phyloP scores from a whole-genome alignment of 2,329 filamentous ascomycete genomes.

The Fusarium nisikadoi region DNA sequence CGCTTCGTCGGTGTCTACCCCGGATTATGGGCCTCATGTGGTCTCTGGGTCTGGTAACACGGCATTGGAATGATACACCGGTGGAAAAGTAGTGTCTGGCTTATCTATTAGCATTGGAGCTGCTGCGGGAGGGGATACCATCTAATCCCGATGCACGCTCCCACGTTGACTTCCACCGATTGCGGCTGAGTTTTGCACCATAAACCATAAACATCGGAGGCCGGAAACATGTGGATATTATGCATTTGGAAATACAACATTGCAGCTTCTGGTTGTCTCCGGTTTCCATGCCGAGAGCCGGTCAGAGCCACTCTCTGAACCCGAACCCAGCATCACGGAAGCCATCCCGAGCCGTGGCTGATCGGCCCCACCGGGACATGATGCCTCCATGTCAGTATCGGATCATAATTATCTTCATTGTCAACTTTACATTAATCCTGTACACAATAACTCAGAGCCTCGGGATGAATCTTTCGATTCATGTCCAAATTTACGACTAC shows the following conservation, averaged over 20 bases:
- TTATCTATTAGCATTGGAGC: neutral
- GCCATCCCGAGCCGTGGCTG: neutral
- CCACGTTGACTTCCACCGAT: neutral
- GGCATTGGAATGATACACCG: neutral
- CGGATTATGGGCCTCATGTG: slow-evolving; percentile 11
- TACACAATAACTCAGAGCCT: neutral
- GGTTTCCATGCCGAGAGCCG: slow-evolving; percentile 1
- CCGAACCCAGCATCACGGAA: neutral
- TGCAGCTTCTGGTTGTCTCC: fast-evolving
- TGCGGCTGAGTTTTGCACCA: neutral
- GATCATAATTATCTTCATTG: neutral
- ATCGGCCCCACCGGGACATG: neutral
- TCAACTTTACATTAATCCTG: neutral
- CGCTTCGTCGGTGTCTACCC: slow-evolving; percentile 15
- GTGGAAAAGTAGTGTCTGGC: neutral
- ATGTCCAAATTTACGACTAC: fast-evolving
- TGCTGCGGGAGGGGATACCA: fast-evolving
- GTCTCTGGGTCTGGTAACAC: neutral
- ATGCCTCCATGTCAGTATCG: neutral
- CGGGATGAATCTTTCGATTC: neutral
- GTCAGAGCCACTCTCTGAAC: fast-evolving
- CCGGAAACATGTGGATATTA: fast-evolving
- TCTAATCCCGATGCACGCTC: fast-evolving
- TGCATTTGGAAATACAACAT: neutral
- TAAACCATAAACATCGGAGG: neutral